Conservation (phyloP, 1,284 basidiomycete genomes). For the Cutaneotrichosporon spelunceum region DNA sequence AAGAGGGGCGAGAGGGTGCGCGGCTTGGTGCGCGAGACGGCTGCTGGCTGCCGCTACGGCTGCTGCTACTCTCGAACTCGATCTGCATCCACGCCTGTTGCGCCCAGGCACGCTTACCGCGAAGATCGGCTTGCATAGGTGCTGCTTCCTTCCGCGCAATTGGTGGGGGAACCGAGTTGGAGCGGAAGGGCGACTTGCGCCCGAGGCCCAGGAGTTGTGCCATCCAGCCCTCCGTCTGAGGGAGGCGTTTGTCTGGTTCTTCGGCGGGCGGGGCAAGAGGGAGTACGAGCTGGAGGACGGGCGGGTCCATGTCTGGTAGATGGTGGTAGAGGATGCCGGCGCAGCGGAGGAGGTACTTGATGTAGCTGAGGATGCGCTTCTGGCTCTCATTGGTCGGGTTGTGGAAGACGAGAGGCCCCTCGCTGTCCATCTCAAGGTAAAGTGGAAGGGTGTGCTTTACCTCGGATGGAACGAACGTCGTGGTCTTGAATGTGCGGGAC, state of each 20-base stretch:
- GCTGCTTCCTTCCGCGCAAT: conserved; percentile 1
- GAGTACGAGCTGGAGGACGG: conserved; percentile 37
- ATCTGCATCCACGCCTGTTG: conserved; percentile 25
- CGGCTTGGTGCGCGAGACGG: conserved; percentile 11
- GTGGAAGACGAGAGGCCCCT: conserved; percentile 36
- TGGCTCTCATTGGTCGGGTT: conserved; percentile 49
- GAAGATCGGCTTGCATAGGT: conserved; percentile 1
- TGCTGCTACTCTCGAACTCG: conserved; percentile 16
- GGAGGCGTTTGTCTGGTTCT: background rate
- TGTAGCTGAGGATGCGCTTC: conserved; percentile 48
- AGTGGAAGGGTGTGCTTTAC: conserved; percentile 55
- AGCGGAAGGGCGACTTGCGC: conserved; percentile 21
- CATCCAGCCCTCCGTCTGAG: conserved; percentile 18
- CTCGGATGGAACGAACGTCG: conserved; percentile 53
- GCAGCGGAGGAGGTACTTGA: conserved; percentile 56
- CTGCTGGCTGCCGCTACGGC: background rate
- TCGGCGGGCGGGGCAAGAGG: conserved; percentile 20
- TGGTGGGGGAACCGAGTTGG: conserved; percentile 28
- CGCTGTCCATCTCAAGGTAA: conserved; percentile 22
- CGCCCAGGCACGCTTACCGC: conserved; percentile 21
- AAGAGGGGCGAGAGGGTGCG: background rate
- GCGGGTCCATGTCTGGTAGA: conserved; percentile 26
- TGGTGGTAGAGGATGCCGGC: conserved; percentile 57
- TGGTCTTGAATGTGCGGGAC: conserved; percentile 53
- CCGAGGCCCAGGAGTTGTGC: conserved; percentile 20